Percentiles rank a stretch among this genome's conserved stretches.
phyloP scores from a whole-genome alignment of 2,329 filamentous ascomycete species.

The Alternaria rosae region DNA sequence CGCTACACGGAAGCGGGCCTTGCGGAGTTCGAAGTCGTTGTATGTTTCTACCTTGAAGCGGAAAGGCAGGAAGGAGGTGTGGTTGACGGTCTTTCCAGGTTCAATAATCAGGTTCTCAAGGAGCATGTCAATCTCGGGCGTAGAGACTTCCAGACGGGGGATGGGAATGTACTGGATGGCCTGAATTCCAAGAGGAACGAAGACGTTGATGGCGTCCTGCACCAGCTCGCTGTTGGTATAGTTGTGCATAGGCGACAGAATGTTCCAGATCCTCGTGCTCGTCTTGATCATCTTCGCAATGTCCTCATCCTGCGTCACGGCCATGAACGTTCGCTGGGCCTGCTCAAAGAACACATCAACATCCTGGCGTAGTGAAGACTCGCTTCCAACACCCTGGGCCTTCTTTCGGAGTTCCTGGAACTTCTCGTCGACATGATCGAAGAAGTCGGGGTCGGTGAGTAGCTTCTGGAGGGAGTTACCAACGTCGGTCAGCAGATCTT shows the following conservation, averaged over 20 bases:
- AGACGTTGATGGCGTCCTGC: conserved; percentile 78
- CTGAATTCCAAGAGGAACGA: conserved; percentile 78
- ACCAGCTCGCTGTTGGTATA: conserved; percentile 75
- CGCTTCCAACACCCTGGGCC: conserved; percentile 65
- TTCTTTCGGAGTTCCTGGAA: conserved; percentile 66
- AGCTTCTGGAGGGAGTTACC: conserved; percentile 80
- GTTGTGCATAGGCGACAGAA: conserved; percentile 71
- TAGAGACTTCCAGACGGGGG: conserved; percentile 85
- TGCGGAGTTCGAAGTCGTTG: conserved; percentile 86
- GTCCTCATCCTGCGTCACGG: conserved; percentile 75
- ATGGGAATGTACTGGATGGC: conserved; percentile 88
- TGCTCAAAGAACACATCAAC: conserved; percentile 76
- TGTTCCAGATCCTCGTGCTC: conserved; percentile 70
- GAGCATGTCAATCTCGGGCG: conserved; percentile 82
- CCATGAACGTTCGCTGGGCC: conserved; percentile 70
- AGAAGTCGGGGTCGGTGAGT: conserved; percentile 84
- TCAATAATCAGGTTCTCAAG: conserved; percentile 91
- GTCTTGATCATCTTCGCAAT: conserved; percentile 74
- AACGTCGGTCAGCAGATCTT: conserved; percentile 75
- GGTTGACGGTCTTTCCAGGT: conserved; percentile 82
- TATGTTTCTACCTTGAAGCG: conserved; percentile 80
- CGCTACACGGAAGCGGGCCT: conserved; percentile 73
- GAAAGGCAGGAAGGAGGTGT: conserved; percentile 88
- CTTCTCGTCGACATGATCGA: conserved; percentile 75
- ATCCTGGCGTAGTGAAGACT: conserved; percentile 74